Conservation (phyloP, 768 basidiomycete genomes). For the Saitozyma sp. region DNA sequence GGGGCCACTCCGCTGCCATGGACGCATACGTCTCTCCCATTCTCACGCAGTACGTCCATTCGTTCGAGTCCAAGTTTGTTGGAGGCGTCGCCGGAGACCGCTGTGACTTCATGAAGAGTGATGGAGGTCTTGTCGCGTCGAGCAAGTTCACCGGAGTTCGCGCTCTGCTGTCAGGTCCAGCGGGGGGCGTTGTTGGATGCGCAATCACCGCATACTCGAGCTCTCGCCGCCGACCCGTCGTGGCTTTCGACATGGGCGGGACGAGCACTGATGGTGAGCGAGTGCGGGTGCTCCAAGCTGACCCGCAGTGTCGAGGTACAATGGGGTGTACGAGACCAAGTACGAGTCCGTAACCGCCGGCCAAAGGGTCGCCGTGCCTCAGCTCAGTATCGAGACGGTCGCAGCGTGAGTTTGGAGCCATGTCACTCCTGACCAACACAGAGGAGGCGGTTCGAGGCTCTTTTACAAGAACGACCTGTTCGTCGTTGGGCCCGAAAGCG, state of each 20-base stretch:
- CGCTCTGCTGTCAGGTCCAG: constrained; percentile 32
- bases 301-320: constrained; percentile 52
- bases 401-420: constrained; percentile 5
- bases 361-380: constrained; percentile 23
- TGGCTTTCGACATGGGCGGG: constrained; percentile 40
- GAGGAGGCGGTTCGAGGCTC: constrained; percentile 22
- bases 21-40: constrained; percentile 37
- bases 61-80: constrained; percentile 31
- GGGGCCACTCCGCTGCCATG: constrained; percentile 25
- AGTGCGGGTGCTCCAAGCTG: constrained; percentile 59
- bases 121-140: constrained; percentile 23
- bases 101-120: constrained; percentile 27
- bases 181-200: constrained; percentile 36
- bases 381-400: constrained; percentile 29
- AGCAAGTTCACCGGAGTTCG: constrained; percentile 37
- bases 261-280: constrained; percentile 34
- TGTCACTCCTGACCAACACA: constrained; percentile 66
- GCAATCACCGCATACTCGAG: constrained; percentile 18
- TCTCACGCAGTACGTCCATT: constrained; percentile 18
- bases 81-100: constrained; percentile 16
- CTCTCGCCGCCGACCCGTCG: constrained; percentile 11
- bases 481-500: constrained; percentile 18
- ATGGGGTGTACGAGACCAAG: constrained; percentile 61
- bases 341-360: constrained; percentile 16
- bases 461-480: constrained; percentile 29